These are phyloP conservation scores for Sclerotinia spermophila DNA, from an alignment of 2,329 filamentous ascomycete genomes.

Conservation along the genomic window DNA sequence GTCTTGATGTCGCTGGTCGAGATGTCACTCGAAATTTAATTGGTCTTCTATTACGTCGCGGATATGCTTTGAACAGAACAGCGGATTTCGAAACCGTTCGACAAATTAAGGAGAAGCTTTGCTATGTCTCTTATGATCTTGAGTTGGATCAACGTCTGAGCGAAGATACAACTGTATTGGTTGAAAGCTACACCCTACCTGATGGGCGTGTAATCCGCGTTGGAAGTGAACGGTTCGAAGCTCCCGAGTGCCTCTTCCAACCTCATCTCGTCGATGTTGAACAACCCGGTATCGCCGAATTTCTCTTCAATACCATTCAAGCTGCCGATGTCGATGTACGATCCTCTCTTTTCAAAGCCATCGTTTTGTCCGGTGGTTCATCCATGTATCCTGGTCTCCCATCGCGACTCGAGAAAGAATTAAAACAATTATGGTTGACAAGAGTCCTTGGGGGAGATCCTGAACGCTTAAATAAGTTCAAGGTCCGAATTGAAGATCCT, in stretches of 20 bases:
- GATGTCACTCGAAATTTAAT: conserved; percentile 99
- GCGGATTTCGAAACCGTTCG: conserved; percentile 98
- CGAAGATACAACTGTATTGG: conserved; percentile 94
- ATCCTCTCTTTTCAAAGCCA: conserved; percentile 91
- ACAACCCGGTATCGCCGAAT: conserved; percentile 92
- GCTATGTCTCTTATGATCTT: conserved; percentile 97
- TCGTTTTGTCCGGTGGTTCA: conserved; percentile 92
- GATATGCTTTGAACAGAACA: conserved; percentile 95
- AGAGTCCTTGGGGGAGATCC: conserved; percentile 86
- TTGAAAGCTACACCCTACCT: conserved; percentile 95
- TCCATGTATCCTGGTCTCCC: conserved; percentile 99
- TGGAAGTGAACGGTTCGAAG: conserved; percentile 95
- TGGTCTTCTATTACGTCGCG: conserved; percentile 84
- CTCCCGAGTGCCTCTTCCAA: conserved; percentile 97
- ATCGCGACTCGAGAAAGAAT: conserved; percentile 91
- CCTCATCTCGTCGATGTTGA: conserved; percentile 97
- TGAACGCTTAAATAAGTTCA: conserved; percentile 96
- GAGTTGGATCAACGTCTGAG: conserved; percentile 93
- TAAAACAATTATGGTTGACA: conserved; percentile 98
- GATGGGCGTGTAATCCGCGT: conserved; percentile 95
- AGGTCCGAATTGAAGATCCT: conserved; percentile 97
- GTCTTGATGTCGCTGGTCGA: conserved; percentile 91
- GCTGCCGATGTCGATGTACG: conserved; percentile 92
- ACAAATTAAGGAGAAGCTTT: conserved; percentile 99
- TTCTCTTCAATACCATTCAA: conserved; percentile 99